Conservation (phyloP, 129 eudicot species). For the Arctium minus region DNA sequence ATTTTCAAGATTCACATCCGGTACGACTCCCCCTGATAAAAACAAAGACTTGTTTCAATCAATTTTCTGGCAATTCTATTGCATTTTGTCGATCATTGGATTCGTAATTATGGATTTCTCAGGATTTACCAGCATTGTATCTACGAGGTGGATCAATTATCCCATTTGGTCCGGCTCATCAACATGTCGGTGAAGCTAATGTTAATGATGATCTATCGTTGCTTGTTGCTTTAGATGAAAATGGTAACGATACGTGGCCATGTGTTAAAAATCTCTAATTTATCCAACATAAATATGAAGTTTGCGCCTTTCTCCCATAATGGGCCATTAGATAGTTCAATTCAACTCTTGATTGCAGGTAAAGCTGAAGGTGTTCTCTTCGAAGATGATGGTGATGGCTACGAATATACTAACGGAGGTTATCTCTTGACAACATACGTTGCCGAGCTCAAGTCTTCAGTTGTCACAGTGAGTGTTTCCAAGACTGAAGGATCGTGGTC, state of each 20-base stretch:
- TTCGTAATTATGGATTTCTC: conserved; percentile 9
- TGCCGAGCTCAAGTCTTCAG: conserved; percentile 68
- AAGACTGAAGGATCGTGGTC: conserved; percentile 72
- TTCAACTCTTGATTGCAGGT: conserved; percentile 41
- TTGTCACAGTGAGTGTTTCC: conserved; percentile 51
- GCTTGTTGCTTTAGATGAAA: conserved; percentile 80
- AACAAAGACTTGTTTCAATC: neutral
- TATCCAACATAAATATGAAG: neutral
- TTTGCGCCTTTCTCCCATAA: neutral
- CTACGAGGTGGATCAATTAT: conserved; percentile 84
- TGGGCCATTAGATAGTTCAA: neutral
- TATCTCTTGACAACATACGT: conserved; percentile 76
- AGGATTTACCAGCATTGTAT: conserved; percentile 90
- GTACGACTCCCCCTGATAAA: conserved; percentile 31
- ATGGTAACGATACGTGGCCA: conserved; percentile 41
- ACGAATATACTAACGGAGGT: conserved; percentile 55
- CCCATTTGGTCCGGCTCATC: conserved; percentile 70
- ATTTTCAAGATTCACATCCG: conserved; percentile 93
- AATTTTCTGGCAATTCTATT: neutral
- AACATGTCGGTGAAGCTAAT: conserved; percentile 76
- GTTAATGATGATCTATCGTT: conserved; percentile 68
- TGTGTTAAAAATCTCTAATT: neutral
- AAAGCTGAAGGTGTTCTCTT: conserved; percentile 85
- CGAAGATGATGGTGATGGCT: conserved; percentile 98
- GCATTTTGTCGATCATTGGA: neutral